Evolutionary conservation across 2,329 filamentous ascomycete genomes (phyloP).

Genomic region (Exophiala sideris): DNA sequence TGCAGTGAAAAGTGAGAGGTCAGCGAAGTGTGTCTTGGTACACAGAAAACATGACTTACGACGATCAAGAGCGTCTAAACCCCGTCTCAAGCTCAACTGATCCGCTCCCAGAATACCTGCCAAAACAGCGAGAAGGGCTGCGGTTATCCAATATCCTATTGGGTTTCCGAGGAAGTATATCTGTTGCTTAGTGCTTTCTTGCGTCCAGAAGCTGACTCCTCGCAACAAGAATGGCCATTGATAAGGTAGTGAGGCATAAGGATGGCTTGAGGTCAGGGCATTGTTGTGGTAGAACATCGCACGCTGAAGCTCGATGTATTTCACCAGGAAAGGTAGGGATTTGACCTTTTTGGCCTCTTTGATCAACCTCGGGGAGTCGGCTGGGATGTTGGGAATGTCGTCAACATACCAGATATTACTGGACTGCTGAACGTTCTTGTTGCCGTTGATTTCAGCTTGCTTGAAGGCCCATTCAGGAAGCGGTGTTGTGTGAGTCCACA

Average conservation of each 20-base stretch:
- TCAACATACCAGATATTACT: slow-evolving; percentile 96
- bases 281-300: slow-evolving; percentile 99
- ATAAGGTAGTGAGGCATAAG: slow-evolving; percentile 90
- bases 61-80: slow-evolving; percentile 86
- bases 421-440: slow-evolving; percentile 86
- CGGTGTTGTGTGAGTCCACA: slow-evolving; percentile 96
- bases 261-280: slow-evolving; percentile 92
- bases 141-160: slow-evolving; percentile 94
- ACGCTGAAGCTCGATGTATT: slow-evolving; percentile 94
- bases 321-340: slow-evolving; percentile 79
- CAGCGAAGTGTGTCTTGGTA: background rate
- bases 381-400: slow-evolving; percentile 75
- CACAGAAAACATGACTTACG: slow-evolving; percentile 64
- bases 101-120: slow-evolving; percentile 88
- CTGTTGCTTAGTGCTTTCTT: slow-evolving; percentile 89
- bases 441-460: slow-evolving; percentile 98
- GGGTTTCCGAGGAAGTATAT: slow-evolving; percentile 99
- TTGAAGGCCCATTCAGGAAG: slow-evolving; percentile 97
- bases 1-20: slow-evolving; percentile 19
- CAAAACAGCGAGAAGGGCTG: slow-evolving; percentile 87
- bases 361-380: slow-evolving; percentile 67
- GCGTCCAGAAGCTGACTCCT: slow-evolving; percentile 98
- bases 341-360: slow-evolving; percentile 79
- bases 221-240: slow-evolving; percentile 97
- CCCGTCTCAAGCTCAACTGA: slow-evolving; percentile 87